Conservation (phyloP, 2,329 filamentous ascomycete species). For the Calycina marina region DNA sequence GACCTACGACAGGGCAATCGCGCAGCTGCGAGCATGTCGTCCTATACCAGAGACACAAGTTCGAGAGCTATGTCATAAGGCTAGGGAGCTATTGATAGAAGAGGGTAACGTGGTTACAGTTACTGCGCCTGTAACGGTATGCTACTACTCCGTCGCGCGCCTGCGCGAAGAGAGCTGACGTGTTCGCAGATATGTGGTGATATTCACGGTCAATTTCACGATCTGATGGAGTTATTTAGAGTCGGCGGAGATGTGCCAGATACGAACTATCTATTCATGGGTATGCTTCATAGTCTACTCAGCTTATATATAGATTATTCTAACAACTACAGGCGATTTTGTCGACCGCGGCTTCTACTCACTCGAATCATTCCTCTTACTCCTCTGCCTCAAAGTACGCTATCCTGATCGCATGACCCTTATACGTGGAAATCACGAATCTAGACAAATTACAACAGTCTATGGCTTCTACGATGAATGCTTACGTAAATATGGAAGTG, state of each 20-base stretch:
- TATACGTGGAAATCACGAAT: conserved; percentile 91
- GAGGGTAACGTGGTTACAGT: conserved; percentile 96
- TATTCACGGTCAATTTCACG: conserved; percentile 93
- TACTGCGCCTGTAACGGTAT: conserved; percentile 81
- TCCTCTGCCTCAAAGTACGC: conserved; percentile 90
- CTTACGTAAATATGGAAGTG: conserved; percentile 85
- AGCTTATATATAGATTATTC: not conserved
- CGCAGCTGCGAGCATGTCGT: conserved; percentile 86
- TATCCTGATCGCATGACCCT: conserved; percentile 96
- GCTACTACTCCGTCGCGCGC: not conserved
- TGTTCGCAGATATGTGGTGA: conserved; percentile 70
- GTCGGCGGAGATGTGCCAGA: conserved; percentile 89
- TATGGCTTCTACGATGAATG: conserved; percentile 99
- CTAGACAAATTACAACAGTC: conserved; percentile 89
- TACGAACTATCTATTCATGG: conserved; percentile 96
- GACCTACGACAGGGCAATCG: conserved; percentile 60
- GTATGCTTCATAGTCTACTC: conserved; percentile 28
- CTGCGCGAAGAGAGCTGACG: conserved; percentile 7
- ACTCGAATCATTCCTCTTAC: conserved; percentile 87
- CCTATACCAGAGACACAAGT: conserved; percentile 94
- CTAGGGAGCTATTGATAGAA: conserved; percentile 87
- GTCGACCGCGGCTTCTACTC: conserved; percentile 98
- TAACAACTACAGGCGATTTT: conserved; percentile 57
- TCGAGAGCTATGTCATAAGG: conserved; percentile 93
- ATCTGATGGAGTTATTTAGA: conserved; percentile 90